Evolutionary conservation across 148 eudicot species (phyloP).

Genomic region (Salicornia ramosissima): DNA sequence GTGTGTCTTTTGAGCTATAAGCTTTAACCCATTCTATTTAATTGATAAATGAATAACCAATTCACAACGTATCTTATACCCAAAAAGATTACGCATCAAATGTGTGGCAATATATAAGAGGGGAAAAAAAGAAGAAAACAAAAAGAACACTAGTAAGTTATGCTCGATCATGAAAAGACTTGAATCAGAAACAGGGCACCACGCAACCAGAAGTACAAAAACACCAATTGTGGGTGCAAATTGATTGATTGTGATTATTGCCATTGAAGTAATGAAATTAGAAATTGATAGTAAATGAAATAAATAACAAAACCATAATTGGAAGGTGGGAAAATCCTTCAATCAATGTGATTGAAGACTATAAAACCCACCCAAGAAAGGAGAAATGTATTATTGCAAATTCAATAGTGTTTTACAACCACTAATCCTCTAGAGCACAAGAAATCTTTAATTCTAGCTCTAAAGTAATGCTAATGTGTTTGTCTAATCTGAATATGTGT

Average conservation of each 20-base stretch:
- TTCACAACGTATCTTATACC: neutral
- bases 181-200: slow-evolving; percentile 14
- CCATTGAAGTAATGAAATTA: too few relatives aligned
- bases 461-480: slow-evolving; percentile 2
- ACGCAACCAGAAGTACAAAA: slow-evolving; percentile 14
- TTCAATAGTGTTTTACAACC: too few relatives aligned
- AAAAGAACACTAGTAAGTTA: neutral
- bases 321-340: too few relatives aligned
- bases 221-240: slow-evolving; percentile 9
- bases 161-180: slow-evolving; percentile 19
- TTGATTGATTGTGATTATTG: too few relatives aligned
- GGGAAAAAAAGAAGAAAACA: neutral
- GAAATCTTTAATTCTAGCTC: too few relatives aligned
- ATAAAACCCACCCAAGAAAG: too few relatives aligned
- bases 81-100: neutral
- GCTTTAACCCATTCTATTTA: neutral
- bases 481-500: neutral
- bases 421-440: too few relatives aligned
- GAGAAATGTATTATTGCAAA: too few relatives aligned
- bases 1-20: neutral
- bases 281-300: too few relatives aligned
- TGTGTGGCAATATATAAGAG: neutral
- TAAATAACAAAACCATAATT: too few relatives aligned
- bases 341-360: too few relatives aligned
- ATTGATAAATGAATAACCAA: too few relatives aligned